Evolutionary conservation across 257 asterid genomes (phyloP).

Genomic region (Henckelia pumila): DNA sequence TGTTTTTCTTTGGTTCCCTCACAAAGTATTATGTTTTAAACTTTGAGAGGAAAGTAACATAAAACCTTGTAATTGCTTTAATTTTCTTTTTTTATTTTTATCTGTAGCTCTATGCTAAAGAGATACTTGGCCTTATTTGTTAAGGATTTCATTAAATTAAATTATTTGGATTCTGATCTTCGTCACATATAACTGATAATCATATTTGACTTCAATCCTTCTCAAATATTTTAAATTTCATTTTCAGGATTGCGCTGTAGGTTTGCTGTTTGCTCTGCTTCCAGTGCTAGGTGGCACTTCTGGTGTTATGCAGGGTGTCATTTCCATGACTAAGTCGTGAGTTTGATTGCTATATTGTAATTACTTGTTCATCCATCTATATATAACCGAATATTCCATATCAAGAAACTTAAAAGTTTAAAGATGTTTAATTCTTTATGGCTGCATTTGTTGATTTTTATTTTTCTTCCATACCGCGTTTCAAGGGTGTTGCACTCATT

Average conservation of each 20-base stretch:
- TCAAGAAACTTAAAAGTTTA: background rate
- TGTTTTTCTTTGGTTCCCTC: constrained; percentile 13
- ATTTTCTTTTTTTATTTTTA: background rate
- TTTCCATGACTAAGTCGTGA: constrained; percentile 98
- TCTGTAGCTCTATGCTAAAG: constrained; percentile 1
- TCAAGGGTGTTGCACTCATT: background rate
- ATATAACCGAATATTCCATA: background rate
- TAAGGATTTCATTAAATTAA: background rate
- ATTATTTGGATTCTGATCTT: background rate
- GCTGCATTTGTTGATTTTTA: background rate
- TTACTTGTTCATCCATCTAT: background rate
- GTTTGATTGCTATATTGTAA: constrained; percentile 27
- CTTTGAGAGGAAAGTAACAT: constrained; percentile 8
- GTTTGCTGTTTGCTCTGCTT: constrained; percentile 92
- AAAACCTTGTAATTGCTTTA: background rate
- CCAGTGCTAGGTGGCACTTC: constrained; percentile 98
- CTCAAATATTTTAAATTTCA: constrained; percentile 5
- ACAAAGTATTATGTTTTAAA: background rate
- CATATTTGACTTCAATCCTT: constrained; percentile 18
- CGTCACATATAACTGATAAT: background rate
- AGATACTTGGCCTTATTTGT: background rate
- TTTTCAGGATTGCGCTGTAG: constrained; percentile 98
- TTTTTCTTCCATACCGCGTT: background rate
- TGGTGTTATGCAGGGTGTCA: constrained; percentile 84
- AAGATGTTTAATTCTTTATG: background rate